Conservation (phyloP, 345 rosid species). For the Atalantia buxifolia region DNA sequence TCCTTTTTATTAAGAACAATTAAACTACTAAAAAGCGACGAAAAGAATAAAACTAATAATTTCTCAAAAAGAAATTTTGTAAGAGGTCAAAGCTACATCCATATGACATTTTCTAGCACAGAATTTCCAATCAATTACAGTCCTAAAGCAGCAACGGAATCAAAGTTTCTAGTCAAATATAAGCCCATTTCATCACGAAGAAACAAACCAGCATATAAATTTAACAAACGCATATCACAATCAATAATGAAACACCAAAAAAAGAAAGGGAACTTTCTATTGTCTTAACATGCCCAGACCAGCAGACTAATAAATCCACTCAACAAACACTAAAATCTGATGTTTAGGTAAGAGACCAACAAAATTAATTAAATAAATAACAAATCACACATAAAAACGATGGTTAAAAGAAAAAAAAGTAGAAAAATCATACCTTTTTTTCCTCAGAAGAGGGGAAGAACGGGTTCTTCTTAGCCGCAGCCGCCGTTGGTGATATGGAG, state of each 20-base stretch:
- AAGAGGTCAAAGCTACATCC: neutral
- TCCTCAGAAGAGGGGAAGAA: slow-evolving; percentile 71
- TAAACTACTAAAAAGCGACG: neutral
- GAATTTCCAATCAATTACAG: neutral
- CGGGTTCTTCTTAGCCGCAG: slow-evolving; percentile 65
- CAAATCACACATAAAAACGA: neutral
- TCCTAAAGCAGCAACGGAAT: neutral
- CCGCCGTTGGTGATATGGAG: slow-evolving; percentile 72
- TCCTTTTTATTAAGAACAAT: neutral
- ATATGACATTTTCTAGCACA: neutral
- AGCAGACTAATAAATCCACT: neutral
- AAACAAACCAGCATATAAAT: neutral
- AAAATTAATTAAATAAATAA: neutral
- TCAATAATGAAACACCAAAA: neutral
- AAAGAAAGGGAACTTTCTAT: neutral
- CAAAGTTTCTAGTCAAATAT: neutral
- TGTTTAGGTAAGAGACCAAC: neutral
- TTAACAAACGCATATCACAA: neutral
- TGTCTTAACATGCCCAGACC: neutral
- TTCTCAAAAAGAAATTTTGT: neutral
- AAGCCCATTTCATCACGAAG: neutral
- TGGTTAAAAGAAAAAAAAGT: slow-evolving; percentile 1
- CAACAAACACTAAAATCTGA: slow-evolving; percentile 4
- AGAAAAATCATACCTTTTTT: slow-evolving; percentile 49
- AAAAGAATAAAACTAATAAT: neutral